These are phyloP conservation scores for Metschnikowia cerradonensis DNA, from an alignment of 805 yeast genomes.

Conservation along the genomic window DNA sequence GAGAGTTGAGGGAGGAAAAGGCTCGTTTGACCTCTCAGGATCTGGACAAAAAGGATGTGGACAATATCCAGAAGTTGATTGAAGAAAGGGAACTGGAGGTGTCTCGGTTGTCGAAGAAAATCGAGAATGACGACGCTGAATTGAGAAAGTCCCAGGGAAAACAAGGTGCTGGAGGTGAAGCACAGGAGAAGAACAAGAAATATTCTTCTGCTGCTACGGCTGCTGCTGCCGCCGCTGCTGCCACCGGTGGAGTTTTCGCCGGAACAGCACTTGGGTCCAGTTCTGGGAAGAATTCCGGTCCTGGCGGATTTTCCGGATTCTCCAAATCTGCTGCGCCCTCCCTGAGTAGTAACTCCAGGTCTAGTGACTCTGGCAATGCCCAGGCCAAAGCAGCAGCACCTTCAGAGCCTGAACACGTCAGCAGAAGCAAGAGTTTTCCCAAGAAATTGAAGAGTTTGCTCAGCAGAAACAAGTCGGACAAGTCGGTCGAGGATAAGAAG, in stretches of 20 bases:
- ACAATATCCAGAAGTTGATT: constrained; percentile 27
- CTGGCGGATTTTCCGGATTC: constrained; percentile 3
- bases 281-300: neutral
- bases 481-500: neutral
- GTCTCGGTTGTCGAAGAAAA: constrained; percentile 28
- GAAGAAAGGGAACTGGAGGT: constrained; percentile 33
- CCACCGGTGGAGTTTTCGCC: constrained; percentile 16
- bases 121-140: constrained; percentile 30
- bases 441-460: constrained; percentile 18
- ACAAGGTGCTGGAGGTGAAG: neutral
- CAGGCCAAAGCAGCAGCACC: constrained; percentile 7
- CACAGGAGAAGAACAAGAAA: constrained; percentile 4
- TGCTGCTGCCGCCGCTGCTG: constrained; percentile 23
- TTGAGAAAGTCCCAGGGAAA: constrained; percentile 11
- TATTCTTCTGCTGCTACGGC: constrained; percentile 14
- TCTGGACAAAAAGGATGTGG: constrained; percentile 16
- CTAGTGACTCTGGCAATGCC: constrained; percentile 17
- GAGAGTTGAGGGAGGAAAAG: constrained; percentile 37
- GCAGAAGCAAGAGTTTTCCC: constrained; percentile 17
- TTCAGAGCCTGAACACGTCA: constrained; percentile 2
- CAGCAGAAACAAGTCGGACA: constrained; percentile 10
- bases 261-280: constrained; percentile 27
- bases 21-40: constrained; percentile 26
- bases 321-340: constrained; percentile 10
- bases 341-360: neutral